A percentile compares a stretch with the other conserved stretches of the same genome.
phyloP scores from a whole-genome alignment of 2,329 filamentous ascomycete species.

The Colletotrichum plurivorum region DNA sequence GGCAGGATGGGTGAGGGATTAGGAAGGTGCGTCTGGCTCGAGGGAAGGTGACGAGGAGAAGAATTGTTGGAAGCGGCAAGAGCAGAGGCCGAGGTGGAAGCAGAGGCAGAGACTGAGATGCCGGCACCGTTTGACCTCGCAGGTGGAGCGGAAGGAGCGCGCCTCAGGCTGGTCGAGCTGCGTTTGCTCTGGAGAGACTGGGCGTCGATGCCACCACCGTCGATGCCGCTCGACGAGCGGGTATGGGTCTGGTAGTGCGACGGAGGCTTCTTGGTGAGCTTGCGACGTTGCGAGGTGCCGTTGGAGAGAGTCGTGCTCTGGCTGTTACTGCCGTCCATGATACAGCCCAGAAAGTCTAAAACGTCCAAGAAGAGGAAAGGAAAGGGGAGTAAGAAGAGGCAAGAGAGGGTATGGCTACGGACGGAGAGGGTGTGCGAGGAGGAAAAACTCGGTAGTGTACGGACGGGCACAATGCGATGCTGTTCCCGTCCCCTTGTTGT shows the following conservation, averaged over 20 bases:
- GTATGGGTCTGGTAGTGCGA: constrained; percentile 58
- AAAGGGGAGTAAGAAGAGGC: constrained; percentile 1
- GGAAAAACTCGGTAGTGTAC: constrained; percentile 33
- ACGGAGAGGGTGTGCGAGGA: constrained; percentile 40
- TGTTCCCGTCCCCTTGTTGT: constrained; percentile 18
- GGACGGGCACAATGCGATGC: constrained; percentile 26
- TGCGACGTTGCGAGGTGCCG: constrained; percentile 69
- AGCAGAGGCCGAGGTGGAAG: constrained; percentile 16
- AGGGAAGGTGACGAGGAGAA: constrained; percentile 62
- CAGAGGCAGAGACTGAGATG: constrained; percentile 12
- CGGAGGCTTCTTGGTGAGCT: constrained; percentile 74
- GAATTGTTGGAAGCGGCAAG: constrained; percentile 57
- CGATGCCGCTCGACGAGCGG: constrained; percentile 64
- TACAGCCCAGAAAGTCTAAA: constrained; percentile 46
- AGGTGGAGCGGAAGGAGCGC: constrained; percentile 72
- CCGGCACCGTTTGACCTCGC: constrained; percentile 58
- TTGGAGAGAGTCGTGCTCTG: constrained; percentile 56
- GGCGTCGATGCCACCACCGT: constrained; percentile 69
- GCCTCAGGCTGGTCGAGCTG: constrained; percentile 74
- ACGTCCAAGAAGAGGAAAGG: constrained; percentile 35
- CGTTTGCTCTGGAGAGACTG: constrained; percentile 73
- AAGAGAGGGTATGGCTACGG: constrained; percentile 36
- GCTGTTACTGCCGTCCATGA: constrained; percentile 59
- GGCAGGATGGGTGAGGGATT: constrained; percentile 63
- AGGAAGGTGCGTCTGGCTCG: constrained; percentile 52